Conservation (phyloP, 2,329 filamentous ascomycete species). For the Colletotrichum liriopes region DNA sequence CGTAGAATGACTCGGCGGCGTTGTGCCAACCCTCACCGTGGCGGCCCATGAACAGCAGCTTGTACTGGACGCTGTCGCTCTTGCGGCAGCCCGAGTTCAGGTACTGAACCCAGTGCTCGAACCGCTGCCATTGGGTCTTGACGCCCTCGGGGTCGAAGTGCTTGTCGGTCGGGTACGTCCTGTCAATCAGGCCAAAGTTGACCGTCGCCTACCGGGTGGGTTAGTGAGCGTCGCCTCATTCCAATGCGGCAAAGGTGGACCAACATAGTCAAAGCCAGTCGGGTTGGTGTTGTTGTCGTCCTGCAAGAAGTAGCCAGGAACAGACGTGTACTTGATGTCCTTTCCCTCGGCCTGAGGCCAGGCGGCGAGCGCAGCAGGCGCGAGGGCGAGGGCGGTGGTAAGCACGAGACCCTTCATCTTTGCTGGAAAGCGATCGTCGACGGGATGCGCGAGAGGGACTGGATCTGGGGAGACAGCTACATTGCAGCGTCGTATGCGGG, state of each 20-base stretch:
- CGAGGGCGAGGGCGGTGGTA: constrained; percentile 50
- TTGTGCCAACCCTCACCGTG: constrained; percentile 80
- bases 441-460: constrained; percentile 8
- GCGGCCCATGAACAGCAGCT: constrained; percentile 77
- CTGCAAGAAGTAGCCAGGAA: constrained; percentile 76
- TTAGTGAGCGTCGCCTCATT: not conserved
- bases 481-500: constrained; percentile 32
- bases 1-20: constrained; percentile 76
- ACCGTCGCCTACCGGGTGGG: constrained; percentile 62
- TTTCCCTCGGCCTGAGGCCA: constrained; percentile 53
- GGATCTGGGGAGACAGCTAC: constrained; percentile 13
- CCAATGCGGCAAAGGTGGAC: constrained; percentile 43
- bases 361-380: constrained; percentile 48
- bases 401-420: constrained; percentile 54
- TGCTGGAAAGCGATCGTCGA: constrained; percentile 43
- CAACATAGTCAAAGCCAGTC: constrained; percentile 75
- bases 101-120: constrained; percentile 69
- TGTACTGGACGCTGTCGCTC: constrained; percentile 69
- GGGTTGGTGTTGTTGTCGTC: constrained; percentile 71
- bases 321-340: constrained; percentile 72
- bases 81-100: constrained; percentile 62
- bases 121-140: constrained; percentile 77
- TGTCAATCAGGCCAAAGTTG: constrained; percentile 78
- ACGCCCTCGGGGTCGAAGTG: constrained; percentile 55
- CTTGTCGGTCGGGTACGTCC: constrained; percentile 71